Conservation (phyloP, 1,139 yeast species). For the Candida pseudocylindracea region DNA sequence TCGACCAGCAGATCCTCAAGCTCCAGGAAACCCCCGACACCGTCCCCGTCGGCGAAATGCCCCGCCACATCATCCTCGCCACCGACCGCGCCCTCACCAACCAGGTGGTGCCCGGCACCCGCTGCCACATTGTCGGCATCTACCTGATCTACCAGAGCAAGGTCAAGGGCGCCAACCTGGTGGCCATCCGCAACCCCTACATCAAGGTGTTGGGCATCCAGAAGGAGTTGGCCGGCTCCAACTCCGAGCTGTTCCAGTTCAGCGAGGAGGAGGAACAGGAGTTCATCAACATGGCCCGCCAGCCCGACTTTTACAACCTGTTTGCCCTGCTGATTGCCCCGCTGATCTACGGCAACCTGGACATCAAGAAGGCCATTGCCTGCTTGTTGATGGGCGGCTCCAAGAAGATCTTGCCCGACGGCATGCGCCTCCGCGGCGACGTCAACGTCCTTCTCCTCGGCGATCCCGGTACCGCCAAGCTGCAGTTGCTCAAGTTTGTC, state of each 20-base stretch:
- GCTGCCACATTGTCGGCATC: conserved; percentile 81
- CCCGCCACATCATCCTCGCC: conserved; percentile 74
- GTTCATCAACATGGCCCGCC: conserved; percentile 57
- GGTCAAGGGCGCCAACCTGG: conserved; percentile 28
- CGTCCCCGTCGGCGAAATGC: conserved; percentile 99
- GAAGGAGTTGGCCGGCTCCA: conserved; percentile 56
- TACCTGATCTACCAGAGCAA: conserved; percentile 71
- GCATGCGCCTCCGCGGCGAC: conserved; percentile 93
- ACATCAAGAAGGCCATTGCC: conserved; percentile 81
- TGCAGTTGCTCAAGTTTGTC: conserved; percentile 83
- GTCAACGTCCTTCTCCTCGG: conserved; percentile 83
- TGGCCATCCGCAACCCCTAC: conserved; percentile 88
- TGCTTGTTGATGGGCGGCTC: conserved; percentile 92
- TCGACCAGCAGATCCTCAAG: conserved; percentile 87
- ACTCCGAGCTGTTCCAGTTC: conserved; percentile 28
- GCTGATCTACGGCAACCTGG: conserved; percentile 81
- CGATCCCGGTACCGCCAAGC: conserved; percentile 98
- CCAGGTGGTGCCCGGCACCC: conserved; percentile 82
- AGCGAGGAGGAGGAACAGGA: conserved; percentile 91
- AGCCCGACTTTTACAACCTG: conserved; percentile 64
- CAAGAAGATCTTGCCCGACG: conserved; percentile 79
- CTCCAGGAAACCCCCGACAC: conserved; percentile 92
- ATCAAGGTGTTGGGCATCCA: conserved; percentile 73
- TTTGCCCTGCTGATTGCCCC: conserved; percentile 92
- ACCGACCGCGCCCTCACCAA: conserved; percentile 83